A percentile compares a stretch with the other conserved stretches of the same genome.
These are phyloP conservation scores for Trichoderma lentiforme DNA, from an alignment of 2,329 filamentous ascomycete species.

Conservation along the genomic window DNA sequence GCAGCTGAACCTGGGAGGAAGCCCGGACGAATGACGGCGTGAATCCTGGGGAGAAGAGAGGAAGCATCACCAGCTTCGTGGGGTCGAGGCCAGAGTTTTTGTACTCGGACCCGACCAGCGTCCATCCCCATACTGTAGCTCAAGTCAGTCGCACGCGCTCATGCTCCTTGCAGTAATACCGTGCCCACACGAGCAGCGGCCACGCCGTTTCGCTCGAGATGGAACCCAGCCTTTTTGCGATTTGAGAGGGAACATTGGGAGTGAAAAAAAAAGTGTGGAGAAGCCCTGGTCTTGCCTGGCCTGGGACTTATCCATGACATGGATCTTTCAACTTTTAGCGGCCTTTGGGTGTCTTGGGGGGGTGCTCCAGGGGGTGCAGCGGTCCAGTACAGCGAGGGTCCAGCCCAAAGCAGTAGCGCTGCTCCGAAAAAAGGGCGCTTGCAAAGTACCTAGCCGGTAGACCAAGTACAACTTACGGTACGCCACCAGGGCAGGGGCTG, in stretches of 20 bases:
- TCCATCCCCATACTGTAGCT: background rate
- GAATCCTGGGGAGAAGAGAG: conserved; percentile 16
- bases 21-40: conserved; percentile 13
- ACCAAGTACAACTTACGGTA: background rate
- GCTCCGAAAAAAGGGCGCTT: conserved; percentile 15
- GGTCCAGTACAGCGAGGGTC: background rate
- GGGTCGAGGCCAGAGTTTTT: conserved; percentile 16
- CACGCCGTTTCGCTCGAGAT: conserved; percentile 13
- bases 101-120: conserved; percentile 8
- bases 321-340: background rate
- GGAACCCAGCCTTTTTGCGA: conserved; percentile 1
- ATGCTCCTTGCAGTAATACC: background rate
- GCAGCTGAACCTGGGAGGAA: conserved; percentile 18
- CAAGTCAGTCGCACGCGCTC: background rate
- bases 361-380: background rate
- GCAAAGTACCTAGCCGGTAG: background rate
- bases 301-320: background rate
- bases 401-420: conserved; percentile 16
- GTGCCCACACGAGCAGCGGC: conserved; percentile 9
- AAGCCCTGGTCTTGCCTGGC: conserved; percentile 14
- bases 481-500: conserved; percentile 3
- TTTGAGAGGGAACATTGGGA: background rate
- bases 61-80: background rate
- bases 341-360: background rate
- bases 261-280: conserved; percentile 11